Conservation (phyloP, 177 flowering plant genomes). For the Vitis hybrid region DNA sequence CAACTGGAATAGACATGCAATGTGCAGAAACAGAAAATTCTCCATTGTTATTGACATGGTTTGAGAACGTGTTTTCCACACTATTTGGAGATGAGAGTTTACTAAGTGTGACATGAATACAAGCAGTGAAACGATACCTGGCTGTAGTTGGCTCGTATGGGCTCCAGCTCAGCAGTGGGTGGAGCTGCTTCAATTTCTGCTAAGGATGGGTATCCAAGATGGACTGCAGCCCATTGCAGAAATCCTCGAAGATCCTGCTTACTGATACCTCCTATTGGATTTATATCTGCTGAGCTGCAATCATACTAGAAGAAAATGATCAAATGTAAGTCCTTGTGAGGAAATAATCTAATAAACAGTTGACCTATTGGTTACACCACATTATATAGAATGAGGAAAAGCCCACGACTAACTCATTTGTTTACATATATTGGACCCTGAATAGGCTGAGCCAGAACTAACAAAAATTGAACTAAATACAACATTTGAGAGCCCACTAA, state of each 20-base stretch:
- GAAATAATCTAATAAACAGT: background rate
- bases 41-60: background rate
- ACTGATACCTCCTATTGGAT: conserved; percentile 97
- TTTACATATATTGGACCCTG: background rate
- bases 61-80: background rate
- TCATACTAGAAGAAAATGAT: conserved; percentile 57
- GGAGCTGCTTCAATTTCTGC: conserved; percentile 96
- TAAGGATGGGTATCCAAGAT: conserved; percentile 87
- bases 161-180: conserved; percentile 96
- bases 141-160: conserved; percentile 80
- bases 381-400: background rate
- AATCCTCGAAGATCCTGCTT: conserved; percentile 88
- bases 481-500: background rate
- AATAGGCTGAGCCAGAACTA: background rate
- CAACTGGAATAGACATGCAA: background rate
- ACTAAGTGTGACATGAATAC: background rate
- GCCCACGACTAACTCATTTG: background rate
- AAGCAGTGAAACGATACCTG: conserved; percentile 50
- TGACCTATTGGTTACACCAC: background rate
- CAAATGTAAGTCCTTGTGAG: background rate
- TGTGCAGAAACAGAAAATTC: background rate
- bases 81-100: background rate
- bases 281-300: conserved; percentile 98
- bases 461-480: background rate
- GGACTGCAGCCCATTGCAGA: conserved; percentile 80